These are phyloP conservation scores for Fagopyrum tataricum DNA, from an alignment of 148 eudicot genomes.

Conservation along the genomic window DNA sequence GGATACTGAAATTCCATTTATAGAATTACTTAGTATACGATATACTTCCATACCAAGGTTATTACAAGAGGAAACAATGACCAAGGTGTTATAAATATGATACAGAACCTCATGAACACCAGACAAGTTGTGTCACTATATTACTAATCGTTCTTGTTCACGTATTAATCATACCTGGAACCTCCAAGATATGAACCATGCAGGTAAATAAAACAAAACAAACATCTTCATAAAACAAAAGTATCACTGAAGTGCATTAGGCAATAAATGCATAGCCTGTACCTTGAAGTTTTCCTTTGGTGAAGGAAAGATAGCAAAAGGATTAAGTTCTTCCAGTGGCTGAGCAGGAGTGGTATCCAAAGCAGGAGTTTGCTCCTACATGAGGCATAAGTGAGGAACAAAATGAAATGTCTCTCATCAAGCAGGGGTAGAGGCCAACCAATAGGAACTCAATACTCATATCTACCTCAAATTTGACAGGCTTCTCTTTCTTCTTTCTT, in stretches of 20 bases:
- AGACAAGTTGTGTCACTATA: background rate
- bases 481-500: conserved; percentile 93
- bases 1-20: background rate
- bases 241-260: background rate
- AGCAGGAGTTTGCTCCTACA: conserved; percentile 42
- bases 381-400: conserved; percentile 5
- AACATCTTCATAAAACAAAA: background rate
- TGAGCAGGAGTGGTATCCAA: conserved; percentile 34
- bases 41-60: background rate
- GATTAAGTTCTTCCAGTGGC: conserved; percentile 77
- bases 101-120: background rate
- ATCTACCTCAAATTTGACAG: conserved; percentile 63
- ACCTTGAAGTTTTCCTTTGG: conserved; percentile 84
- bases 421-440: background rate
- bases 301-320: conserved; percentile 68
- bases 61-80: background rate
- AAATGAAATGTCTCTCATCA: conserved; percentile 7
- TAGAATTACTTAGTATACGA: background rate
- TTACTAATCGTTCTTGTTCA: background rate
- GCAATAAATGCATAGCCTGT: background rate
- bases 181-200: background rate
- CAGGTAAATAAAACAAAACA: background rate
- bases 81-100: background rate
- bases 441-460: background rate
- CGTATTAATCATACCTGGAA: background rate